A percentile compares a stretch with the other conserved stretches of the same genome.
phyloP scores from a whole-genome alignment of 2,329 filamentous ascomycete genomes.

The Colletotrichum orbiculare region DNA sequence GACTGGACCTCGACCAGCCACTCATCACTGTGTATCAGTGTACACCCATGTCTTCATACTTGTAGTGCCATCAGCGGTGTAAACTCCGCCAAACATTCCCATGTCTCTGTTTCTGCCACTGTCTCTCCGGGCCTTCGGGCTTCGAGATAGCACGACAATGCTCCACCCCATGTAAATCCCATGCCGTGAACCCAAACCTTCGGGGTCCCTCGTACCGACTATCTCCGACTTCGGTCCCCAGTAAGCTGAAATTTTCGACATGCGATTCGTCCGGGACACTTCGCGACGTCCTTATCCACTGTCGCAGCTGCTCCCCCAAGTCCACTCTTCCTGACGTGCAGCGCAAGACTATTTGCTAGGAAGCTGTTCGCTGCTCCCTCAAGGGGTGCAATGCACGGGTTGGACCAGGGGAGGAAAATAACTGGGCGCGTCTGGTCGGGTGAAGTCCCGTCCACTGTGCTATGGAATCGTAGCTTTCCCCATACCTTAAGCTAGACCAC shows the following conservation, averaged over 20 bases:
- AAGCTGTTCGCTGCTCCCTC: neutral
- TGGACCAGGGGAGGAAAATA: constrained; percentile 11
- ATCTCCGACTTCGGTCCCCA: constrained; percentile 37
- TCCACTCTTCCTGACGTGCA: constrained; percentile 16
- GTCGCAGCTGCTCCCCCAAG: neutral
- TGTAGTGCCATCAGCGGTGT: neutral
- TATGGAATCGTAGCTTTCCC: constrained; percentile 26
- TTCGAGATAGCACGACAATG: constrained; percentile 1
- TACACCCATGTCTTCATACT: neutral
- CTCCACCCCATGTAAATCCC: constrained; percentile 15
- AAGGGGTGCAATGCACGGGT: neutral
- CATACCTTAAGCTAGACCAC: constrained; percentile 12
- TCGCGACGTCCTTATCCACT: neutral
- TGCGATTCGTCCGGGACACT: constrained; percentile 22
- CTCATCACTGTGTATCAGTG: neutral
- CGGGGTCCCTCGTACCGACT: constrained; percentile 33
- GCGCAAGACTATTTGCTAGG: neutral
- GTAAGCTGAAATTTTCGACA: constrained; percentile 34
- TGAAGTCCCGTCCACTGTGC: neutral
- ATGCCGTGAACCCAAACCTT: constrained; percentile 20
- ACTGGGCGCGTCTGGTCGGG: constrained; percentile 19
- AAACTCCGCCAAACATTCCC: neutral
- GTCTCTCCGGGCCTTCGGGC: neutral
- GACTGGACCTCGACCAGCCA: neutral
- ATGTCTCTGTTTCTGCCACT: neutral